These are phyloP conservation scores for Hygrophorus russula DNA, from an alignment of 768 basidiomycete genomes.

Conservation along the genomic window DNA sequence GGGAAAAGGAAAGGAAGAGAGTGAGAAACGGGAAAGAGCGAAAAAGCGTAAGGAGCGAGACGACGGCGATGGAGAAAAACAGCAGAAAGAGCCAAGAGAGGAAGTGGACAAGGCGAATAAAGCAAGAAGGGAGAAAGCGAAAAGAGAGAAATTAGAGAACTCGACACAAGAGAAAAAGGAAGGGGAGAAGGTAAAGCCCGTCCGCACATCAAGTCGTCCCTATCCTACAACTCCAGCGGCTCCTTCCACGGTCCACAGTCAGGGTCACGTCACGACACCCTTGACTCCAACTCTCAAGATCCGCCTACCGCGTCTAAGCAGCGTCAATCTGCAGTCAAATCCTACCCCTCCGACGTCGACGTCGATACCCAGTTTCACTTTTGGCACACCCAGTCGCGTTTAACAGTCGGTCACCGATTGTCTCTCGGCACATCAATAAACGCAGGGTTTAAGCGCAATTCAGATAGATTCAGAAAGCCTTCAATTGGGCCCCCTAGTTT, in stretches of 20 bases:
- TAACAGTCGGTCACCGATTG: neutral
- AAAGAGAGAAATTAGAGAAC: slow-evolving; percentile 6
- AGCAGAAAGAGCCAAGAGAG: neutral
- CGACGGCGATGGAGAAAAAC: neutral
- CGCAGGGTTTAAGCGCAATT: too few relatives aligned
- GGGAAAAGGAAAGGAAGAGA: slow-evolving; percentile 16
- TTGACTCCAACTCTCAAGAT: slow-evolving; percentile 41
- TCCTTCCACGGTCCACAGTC: slow-evolving; percentile 10
- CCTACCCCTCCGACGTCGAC: neutral
- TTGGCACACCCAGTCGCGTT: neutral
- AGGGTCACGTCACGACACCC: slow-evolving; percentile 11
- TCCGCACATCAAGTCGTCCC: slow-evolving; percentile 21
- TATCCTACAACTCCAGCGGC: slow-evolving; percentile 6
- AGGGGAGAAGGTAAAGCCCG: neutral
- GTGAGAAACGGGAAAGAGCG: slow-evolving; percentile 29
- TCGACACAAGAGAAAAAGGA: slow-evolving; percentile 5
- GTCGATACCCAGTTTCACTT: neutral
- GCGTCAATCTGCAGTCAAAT: slow-evolving; percentile 11
- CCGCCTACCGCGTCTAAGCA: slow-evolving; percentile 38
- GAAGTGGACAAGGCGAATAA: neutral
- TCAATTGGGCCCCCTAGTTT: too few relatives aligned
- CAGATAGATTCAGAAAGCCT: too few relatives aligned
- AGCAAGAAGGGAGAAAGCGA: neutral
- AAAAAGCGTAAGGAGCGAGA: slow-evolving; percentile 9
- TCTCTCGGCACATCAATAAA: too few relatives aligned